Percentiles rank a stretch among this genome's conserved stretches.
Evolutionary conservation across 306 rosid species (phyloP).

Genomic region (Vigna mungo): DNA sequence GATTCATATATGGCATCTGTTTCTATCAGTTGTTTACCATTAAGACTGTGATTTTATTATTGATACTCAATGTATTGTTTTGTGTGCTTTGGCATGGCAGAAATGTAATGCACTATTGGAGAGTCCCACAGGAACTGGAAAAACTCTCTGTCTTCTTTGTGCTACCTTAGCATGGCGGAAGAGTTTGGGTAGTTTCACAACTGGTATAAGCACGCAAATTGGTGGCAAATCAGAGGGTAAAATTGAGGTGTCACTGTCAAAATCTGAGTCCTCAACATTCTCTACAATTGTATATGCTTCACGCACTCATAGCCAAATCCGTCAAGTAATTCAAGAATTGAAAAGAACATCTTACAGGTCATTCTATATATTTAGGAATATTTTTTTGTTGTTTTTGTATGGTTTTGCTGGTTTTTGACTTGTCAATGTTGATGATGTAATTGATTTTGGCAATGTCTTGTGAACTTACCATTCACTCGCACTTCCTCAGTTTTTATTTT

Average conservation of each 20-base stretch:
- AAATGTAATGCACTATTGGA: constrained; percentile 86
- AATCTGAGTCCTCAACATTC: constrained; percentile 48
- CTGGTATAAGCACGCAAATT: constrained; percentile 55
- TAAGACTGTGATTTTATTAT: constrained; percentile 13
- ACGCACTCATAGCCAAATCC: constrained; percentile 98
- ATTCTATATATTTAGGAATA: constrained; percentile 26
- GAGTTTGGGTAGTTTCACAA: constrained; percentile 81
- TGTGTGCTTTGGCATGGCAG: constrained; percentile 52
- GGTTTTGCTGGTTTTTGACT: constrained; percentile 2
- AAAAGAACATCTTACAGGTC: constrained; percentile 89
- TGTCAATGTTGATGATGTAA: background rate
- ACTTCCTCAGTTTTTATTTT: constrained; percentile 8
- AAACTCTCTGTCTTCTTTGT: constrained; percentile 93
- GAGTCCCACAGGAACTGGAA: constrained; percentile 99
- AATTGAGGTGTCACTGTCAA: constrained; percentile 50
- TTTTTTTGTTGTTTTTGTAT: background rate
- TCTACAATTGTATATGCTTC: constrained; percentile 83
- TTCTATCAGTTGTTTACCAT: background rate
- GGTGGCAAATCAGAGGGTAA: constrained; percentile 53
- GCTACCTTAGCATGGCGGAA: constrained; percentile 96
- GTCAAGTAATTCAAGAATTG: constrained; percentile 91
- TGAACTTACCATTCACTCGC: constrained; percentile 18
- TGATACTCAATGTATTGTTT: background rate
- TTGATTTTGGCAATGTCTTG: constrained; percentile 2
- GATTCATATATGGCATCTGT: background rate